These are phyloP conservation scores for Macroventuria anomochaeta DNA, from an alignment of 2,329 filamentous ascomycete species.

Conservation along the genomic window DNA sequence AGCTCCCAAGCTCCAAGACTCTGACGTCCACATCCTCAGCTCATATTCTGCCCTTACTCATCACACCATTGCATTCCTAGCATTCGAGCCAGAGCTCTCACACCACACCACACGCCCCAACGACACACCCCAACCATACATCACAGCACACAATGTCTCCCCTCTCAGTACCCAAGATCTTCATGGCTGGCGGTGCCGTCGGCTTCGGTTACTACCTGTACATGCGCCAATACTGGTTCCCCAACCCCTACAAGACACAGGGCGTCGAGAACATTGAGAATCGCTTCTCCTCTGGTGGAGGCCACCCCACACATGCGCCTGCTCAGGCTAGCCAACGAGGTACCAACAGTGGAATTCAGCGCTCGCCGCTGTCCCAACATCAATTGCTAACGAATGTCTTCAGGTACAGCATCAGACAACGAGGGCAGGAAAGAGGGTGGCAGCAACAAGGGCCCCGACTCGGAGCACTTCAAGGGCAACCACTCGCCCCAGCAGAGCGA, in stretches of 20 bases:
- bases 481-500: constrained; percentile 35
- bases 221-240: constrained; percentile 49
- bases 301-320: constrained; percentile 40
- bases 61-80: constrained; percentile 1
- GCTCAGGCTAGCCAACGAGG: constrained; percentile 36
- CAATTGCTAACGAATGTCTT: neutral
- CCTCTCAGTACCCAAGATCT: constrained; percentile 46
- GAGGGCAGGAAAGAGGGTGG: constrained; percentile 33
- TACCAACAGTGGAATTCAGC: constrained; percentile 22
- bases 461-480: constrained; percentile 37
- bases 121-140: constrained; percentile 1
- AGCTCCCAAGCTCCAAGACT: constrained; percentile 1
- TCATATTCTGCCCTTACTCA: constrained; percentile 7
- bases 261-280: constrained; percentile 46
- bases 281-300: constrained; percentile 43
- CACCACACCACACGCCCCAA: neutral
- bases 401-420: constrained; percentile 33
- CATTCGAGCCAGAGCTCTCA: neutral
- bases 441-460: constrained; percentile 37
- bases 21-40: constrained; percentile 7
- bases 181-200: constrained; percentile 46
- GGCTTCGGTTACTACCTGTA: constrained; percentile 47
- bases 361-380: neutral
- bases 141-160: constrained; percentile 34
- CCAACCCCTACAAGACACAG: constrained; percentile 47